These are phyloP conservation scores for Ettlia oleoabundans DNA, from an alignment of 139 green algal genomes.

Conservation along the genomic window DNA sequence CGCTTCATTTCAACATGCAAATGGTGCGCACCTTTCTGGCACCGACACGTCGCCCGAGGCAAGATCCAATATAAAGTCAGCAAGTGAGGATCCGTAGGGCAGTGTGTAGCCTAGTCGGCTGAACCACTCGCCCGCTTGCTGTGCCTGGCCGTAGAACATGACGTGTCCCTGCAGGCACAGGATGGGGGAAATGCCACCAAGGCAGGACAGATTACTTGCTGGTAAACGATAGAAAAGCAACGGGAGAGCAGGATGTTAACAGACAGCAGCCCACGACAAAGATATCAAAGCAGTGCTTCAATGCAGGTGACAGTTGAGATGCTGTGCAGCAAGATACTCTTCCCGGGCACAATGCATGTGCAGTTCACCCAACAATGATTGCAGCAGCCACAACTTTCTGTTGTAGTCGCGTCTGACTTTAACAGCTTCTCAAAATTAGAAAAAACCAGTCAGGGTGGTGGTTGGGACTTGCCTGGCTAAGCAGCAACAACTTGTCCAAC, in stretches of 20 bases:
- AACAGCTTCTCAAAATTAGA: too few relatives aligned
- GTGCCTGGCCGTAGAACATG: constrained; percentile 83
- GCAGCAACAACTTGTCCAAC: constrained; percentile 78
- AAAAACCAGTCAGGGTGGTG: too few relatives aligned
- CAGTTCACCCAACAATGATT: too few relatives aligned
- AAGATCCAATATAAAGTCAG: constrained; percentile 86
- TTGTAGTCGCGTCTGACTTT: too few relatives aligned
- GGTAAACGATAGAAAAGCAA: not conserved
- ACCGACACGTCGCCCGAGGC: constrained; percentile 61
- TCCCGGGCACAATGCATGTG: too few relatives aligned
- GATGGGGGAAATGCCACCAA: not conserved
- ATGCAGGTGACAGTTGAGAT: too few relatives aligned
- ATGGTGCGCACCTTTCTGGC: not conserved
- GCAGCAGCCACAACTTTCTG: too few relatives aligned
- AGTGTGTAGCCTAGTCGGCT: constrained; percentile 56
- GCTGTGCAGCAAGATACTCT: too few relatives aligned
- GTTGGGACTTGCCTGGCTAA: constrained; percentile 38
- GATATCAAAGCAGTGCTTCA: too few relatives aligned
- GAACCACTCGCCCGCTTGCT: constrained; percentile 71
- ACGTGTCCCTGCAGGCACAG: constrained; percentile 59
- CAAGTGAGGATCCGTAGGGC: constrained; percentile 78
- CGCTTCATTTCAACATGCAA: too few relatives aligned
- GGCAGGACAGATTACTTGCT: not conserved
- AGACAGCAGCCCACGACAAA: too few relatives aligned
- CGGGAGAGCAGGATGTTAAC: too few relatives aligned